Evolutionary conservation across 2,329 filamentous ascomycete genomes (phyloP).

Genomic region (Xylaria digitata): DNA sequence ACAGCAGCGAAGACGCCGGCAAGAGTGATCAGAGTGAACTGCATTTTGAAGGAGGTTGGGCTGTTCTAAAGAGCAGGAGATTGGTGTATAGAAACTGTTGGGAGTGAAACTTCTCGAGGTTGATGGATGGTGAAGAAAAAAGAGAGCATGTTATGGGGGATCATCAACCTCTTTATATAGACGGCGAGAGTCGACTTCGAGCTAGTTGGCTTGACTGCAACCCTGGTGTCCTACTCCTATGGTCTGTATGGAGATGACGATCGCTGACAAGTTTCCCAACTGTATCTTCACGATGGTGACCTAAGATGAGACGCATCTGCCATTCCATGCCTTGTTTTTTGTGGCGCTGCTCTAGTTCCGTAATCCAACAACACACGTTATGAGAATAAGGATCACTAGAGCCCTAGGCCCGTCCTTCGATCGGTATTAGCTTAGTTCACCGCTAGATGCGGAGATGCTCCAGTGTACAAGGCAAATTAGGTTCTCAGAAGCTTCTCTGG

Average conservation of each 20-base stretch:
- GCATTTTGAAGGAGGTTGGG: no score
- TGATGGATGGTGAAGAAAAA: slow-evolving; percentile 4
- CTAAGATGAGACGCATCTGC: neutral
- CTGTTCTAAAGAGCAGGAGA: no score
- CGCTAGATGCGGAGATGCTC: neutral
- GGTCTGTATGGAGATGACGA: slow-evolving; percentile 5
- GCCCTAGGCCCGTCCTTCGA: neutral
- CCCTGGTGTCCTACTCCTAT: neutral
- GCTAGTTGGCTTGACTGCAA: slow-evolving; percentile 1
- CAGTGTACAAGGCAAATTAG: neutral
- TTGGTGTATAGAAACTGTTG: neutral
- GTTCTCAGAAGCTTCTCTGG: slow-evolving; percentile 3
- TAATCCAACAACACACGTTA: slow-evolving; percentile 1
- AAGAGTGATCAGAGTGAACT: slow-evolving; percentile 15
- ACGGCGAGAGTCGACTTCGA: slow-evolving; percentile 11
- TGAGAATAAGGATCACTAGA: slow-evolving; percentile 9
- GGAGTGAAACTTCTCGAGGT: slow-evolving; percentile 4
- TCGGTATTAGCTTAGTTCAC: neutral
- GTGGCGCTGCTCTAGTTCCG: slow-evolving; percentile 4
- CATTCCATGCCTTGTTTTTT: slow-evolving; percentile 15
- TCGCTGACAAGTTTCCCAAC: neutral
- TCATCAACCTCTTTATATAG: slow-evolving; percentile 22
- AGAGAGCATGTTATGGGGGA: neutral
- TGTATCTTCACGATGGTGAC: neutral
- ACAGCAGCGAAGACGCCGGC: slow-evolving; percentile 8